Evolutionary conservation across 176 grass and related monocot genomes (phyloP), one percentile per base, ranked within the genome.

Genomic region (Rhynchospora breviuscula): DNA sequence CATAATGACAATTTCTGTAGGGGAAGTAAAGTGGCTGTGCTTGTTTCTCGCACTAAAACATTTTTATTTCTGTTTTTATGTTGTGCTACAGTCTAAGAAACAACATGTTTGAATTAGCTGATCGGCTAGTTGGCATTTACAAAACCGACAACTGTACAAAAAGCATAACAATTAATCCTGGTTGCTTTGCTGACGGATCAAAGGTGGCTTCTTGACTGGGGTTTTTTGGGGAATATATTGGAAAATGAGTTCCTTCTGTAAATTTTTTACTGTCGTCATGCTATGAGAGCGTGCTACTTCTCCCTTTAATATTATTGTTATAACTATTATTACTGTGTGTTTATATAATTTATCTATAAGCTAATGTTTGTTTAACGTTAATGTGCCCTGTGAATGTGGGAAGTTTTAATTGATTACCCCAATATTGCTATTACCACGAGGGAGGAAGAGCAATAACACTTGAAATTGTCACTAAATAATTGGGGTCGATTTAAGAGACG

Each of bases 101-200:
- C 83, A 95, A 98, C 82, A 98, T 98, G 96, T 98, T 98, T 79
- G 96, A 98, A 79, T 86, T 98, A 54, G 91, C 96, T 4, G 93
- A 98, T 88, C 81, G 91, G 60, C 87, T 98, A 70, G 93, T 95
- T 84, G 96, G 93, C 54, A 98, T 93, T 85, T 98, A 98, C 83
- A 98, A 98, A 88, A 98, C 96, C 13, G 93, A 98, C 87, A 98
- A 98, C 82, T 98, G 96, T 86, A 98, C 96, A 19, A 98, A 98
- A 83, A 98, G 96, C 63, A 90, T 95, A 82, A 90, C 92, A 0
- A 88, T 98, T 29, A 92, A 98, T 70, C 96, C 96, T 7, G 91
- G 79, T 66, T 93, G 89, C 81, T 98, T 98, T 45, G 86, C 81
- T 7, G 72, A 90, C 4, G 68, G 82, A 67, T 75, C 63, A 48